Evolutionary conservation across 2,329 filamentous ascomycete genomes (phyloP).

Genomic region (Aureobasidium sp.): DNA sequence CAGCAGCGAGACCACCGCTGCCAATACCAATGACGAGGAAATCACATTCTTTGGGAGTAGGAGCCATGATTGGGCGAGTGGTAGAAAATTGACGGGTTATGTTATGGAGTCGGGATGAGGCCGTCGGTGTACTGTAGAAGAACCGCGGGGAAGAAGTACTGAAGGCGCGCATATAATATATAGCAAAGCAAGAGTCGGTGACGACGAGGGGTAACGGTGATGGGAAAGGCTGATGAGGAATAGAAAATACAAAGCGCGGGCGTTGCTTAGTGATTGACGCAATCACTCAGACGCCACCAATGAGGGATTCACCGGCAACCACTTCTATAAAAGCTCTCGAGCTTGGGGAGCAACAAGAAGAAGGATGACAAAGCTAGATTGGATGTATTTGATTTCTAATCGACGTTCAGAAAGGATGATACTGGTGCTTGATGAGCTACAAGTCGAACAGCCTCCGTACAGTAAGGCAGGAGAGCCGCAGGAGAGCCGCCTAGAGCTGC

Average conservation of each 20-base stretch:
- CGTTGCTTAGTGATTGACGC: conserved; percentile 20
- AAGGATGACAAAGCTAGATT: conserved; percentile 11
- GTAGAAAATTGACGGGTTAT: conserved; percentile 55
- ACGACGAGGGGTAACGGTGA: conserved; percentile 5
- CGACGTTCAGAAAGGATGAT: neutral
- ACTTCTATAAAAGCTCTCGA: neutral
- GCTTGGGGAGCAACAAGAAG: neutral
- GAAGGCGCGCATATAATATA: conserved; percentile 18
- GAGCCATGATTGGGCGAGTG: conserved; percentile 50
- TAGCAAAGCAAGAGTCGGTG: neutral
- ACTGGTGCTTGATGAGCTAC: too few relatives aligned
- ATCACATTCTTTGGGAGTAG: conserved; percentile 81
- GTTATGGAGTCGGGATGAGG: conserved; percentile 45
- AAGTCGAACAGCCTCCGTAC: too few relatives aligned
- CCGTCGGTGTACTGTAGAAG: conserved; percentile 32
- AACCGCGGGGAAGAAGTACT: conserved; percentile 17
- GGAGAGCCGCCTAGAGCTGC: too few relatives aligned
- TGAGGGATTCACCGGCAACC: neutral
- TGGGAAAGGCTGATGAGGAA: conserved; percentile 1
- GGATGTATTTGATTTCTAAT: conserved; percentile 2
- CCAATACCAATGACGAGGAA: conserved; percentile 90
- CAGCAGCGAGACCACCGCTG: conserved; percentile 83
- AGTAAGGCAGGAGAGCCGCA: too few relatives aligned
- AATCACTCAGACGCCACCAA: conserved; percentile 15
- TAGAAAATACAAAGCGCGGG: conserved; percentile 11